Conservation (phyloP, 176 grass and related monocot species). For the Sorghum bicolor region DNA sequence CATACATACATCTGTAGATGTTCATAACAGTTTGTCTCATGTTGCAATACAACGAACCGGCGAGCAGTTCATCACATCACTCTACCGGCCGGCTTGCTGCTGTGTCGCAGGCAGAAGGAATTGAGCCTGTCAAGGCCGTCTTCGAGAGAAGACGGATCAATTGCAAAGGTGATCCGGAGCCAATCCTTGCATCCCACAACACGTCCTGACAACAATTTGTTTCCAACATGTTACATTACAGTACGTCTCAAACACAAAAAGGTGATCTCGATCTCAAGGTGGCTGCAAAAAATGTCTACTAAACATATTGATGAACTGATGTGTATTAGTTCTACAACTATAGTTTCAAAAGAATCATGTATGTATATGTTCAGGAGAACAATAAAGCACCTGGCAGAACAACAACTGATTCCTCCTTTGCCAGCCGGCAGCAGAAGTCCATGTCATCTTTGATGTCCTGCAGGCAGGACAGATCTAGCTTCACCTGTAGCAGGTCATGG, state of each 20-base stretch:
- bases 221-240: background rate
- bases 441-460: conserved; percentile 64
- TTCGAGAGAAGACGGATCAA: conserved; percentile 51
- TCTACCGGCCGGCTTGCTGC: too few relatives aligned
- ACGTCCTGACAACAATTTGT: conserved; percentile 19
- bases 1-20: too few relatives aligned
- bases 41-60: too few relatives aligned
- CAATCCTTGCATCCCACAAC: conserved; percentile 66
- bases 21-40: too few relatives aligned
- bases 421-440: conserved; percentile 68
- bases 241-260: background rate
- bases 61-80: too few relatives aligned
- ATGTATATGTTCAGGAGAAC: too few relatives aligned
- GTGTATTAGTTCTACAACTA: too few relatives aligned
- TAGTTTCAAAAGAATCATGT: too few relatives aligned
- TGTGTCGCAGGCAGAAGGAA: conserved; percentile 46
- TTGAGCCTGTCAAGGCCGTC: conserved; percentile 62
- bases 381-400: conserved; percentile 47
- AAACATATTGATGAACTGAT: too few relatives aligned
- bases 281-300: background rate
- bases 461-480: conserved; percentile 54
- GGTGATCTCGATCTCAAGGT: background rate
- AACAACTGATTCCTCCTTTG: conserved; percentile 62
- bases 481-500: conserved; percentile 38
- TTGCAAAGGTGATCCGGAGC: conserved; percentile 58